Evolutionary conservation across 164 flowering plant species (phyloP), one percentile per base, ranked within the genome.

Genomic region (Malania oleifera): DNA sequence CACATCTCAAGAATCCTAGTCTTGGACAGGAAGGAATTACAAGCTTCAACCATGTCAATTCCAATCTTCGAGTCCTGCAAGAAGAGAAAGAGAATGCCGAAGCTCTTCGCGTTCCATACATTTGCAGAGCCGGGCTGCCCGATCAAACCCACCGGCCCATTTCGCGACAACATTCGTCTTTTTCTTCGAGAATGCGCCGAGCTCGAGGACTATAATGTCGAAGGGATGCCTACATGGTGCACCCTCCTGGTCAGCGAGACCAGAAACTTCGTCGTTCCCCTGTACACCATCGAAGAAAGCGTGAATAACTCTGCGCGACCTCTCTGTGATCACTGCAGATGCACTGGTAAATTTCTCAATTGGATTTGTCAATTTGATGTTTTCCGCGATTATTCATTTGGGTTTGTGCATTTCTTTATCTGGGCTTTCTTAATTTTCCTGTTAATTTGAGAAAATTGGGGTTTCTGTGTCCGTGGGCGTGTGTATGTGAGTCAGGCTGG

Each of bases 271-370:
- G 74, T 82, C 5, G 45, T 89, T 52, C 96, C 97, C 15, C 77
- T 92, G 0, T 90, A 84, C 63, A 81, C 79, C 23, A 65, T 92
- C 29, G 89, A 87, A 63, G 98, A 89, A 43, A 31, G 50, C 47
- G 93, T 82, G 23, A 60, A 68, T 35, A 24, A 52, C 59, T 81
- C 89, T 9, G 10, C 23, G 0, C 19, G 24, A 2, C 93, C 97
- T 17, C 82, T 65, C 60, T 92, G 98, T 52, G 92, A 87, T 66
- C 83, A 80, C 54, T 89, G 97, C 70, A 72, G 92, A 7, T 79
- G 82, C 57, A 50, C 75, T 18, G 97, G 97, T 92, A 43, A 29
- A 41, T 52, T n/a, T 54, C 40, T 34, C 28, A 19, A 54, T 57
- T 61, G 44, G 59, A 59, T 1, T 59, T 70, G 28, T 25, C n/a